Evolutionary conservation across 805 yeast genomes (phyloP).

Genomic region (Cyberlindnera suaveolens): DNA sequence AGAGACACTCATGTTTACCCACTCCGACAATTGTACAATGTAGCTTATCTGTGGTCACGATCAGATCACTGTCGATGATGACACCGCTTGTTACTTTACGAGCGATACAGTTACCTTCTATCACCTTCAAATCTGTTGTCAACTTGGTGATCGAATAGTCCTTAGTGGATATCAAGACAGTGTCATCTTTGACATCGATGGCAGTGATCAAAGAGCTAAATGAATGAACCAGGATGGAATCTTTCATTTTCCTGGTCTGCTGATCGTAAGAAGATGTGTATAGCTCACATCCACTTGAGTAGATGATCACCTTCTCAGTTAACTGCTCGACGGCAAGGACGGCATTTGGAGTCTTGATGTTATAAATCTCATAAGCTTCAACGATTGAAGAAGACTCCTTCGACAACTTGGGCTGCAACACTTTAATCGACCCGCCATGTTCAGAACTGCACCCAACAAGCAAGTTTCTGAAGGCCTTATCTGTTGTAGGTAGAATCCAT

Average conservation of each 20-base stretch:
- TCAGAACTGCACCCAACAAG: slow-evolving; percentile 28
- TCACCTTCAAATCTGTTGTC: slow-evolving; percentile 13
- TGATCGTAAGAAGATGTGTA: slow-evolving; percentile 11
- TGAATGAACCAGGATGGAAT: slow-evolving; percentile 5
- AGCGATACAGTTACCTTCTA: slow-evolving; percentile 15
- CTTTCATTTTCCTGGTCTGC: slow-evolving; percentile 10
- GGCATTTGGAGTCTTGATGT: slow-evolving; percentile 17
- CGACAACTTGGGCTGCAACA: slow-evolving; percentile 12
- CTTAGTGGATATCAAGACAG: slow-evolving; percentile 24
- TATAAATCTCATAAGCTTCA: slow-evolving; percentile 13
- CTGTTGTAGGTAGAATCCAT: slow-evolving; percentile 26
- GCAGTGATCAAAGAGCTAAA: slow-evolving; percentile 14
- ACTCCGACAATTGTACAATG: slow-evolving; percentile 14
- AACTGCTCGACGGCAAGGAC: slow-evolving; percentile 19
- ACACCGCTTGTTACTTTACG: slow-evolving; percentile 18
- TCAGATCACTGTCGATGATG: slow-evolving; percentile 4
- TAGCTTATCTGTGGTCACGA: slow-evolving; percentile 19
- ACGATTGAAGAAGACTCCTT: slow-evolving; percentile 3
- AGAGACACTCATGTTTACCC: slow-evolving; percentile 10
- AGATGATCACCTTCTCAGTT: slow-evolving; percentile 10
- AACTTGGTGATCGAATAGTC: slow-evolving; percentile 23
- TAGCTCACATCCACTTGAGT: slow-evolving; percentile 14
- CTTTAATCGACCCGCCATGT: slow-evolving; percentile 19
- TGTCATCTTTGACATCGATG: slow-evolving; percentile 18
- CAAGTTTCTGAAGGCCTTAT: slow-evolving; percentile 21